These are phyloP conservation scores for Dactylellina drechsleri DNA, from an alignment of 2,329 filamentous ascomycete genomes.

Conservation along the genomic window DNA sequence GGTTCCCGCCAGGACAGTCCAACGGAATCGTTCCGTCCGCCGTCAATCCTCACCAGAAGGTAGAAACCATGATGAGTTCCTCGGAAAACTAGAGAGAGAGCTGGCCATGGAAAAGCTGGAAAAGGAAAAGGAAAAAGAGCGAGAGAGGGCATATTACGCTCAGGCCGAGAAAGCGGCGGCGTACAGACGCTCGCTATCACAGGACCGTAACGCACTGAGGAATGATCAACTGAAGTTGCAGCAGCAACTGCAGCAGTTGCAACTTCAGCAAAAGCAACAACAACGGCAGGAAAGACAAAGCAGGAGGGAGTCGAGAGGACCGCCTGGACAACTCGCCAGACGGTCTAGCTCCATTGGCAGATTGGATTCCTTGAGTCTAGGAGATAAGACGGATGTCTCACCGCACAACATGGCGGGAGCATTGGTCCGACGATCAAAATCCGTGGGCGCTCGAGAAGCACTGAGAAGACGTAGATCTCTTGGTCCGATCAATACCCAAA, in stretches of 20 bases:
- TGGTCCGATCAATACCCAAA: slow-evolving; percentile 13
- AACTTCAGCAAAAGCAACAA: not conserved
- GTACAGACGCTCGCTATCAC: slow-evolving; percentile 38
- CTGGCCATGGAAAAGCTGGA: not conserved
- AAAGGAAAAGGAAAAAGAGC: slow-evolving; percentile 1
- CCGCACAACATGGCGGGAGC: slow-evolving; percentile 24
- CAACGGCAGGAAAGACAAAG: slow-evolving; percentile 28
- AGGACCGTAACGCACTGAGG: slow-evolving; percentile 25
- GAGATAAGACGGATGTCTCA: slow-evolving; percentile 17
- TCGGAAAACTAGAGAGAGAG: slow-evolving; percentile 14
- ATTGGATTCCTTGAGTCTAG: slow-evolving; percentile 21
- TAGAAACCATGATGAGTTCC: slow-evolving; percentile 28
- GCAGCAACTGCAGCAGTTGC: not conserved
- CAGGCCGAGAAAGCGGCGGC: slow-evolving; percentile 37
- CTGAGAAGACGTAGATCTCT: slow-evolving; percentile 35
- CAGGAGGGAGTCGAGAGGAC: slow-evolving; percentile 27
- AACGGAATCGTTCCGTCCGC: slow-evolving; percentile 25
- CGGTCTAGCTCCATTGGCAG: slow-evolving; percentile 45
- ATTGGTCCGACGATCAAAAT: slow-evolving; percentile 47
- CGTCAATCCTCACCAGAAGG: slow-evolving; percentile 37
- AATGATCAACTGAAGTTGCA: not conserved
- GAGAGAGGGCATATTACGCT: slow-evolving; percentile 18
- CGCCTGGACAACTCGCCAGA: slow-evolving; percentile 9
- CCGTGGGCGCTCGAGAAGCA: slow-evolving; percentile 39
- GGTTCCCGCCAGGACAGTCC: slow-evolving; percentile 35